Percentiles rank a stretch among this genome's conserved stretches.
These are phyloP conservation scores for Furcasterigmium sp. DNA, from an alignment of 2,329 filamentous ascomycete species.

Conservation along the genomic window DNA sequence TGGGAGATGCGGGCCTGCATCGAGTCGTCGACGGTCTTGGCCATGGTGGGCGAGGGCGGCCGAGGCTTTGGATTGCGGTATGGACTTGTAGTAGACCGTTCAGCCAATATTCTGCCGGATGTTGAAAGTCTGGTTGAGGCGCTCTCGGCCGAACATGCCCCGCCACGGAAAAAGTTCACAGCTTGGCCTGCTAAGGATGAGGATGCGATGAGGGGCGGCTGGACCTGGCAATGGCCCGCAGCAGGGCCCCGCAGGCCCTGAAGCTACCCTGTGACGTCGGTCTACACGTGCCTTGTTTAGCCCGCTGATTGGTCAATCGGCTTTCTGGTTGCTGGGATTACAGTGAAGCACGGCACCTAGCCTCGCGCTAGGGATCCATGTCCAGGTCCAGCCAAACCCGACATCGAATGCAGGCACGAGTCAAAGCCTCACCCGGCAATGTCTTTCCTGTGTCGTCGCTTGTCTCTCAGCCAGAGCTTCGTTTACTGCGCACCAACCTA, in stretches of 20 bases:
- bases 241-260: too few relatives aligned
- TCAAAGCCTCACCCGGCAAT: too few relatives aligned
- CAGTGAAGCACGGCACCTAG: conserved; percentile 4
- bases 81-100: too few relatives aligned
- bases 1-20: conserved; percentile 47
- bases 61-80: neutral
- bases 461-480: too few relatives aligned
- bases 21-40: conserved; percentile 37
- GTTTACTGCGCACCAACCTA: too few relatives aligned
- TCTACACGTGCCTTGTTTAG: conserved; percentile 8
- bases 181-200: too few relatives aligned
- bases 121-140: neutral
- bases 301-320: conserved; percentile 10
- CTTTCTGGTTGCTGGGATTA: conserved; percentile 6
- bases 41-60: conserved; percentile 14
- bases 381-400: too few relatives aligned
- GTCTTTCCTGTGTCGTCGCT: too few relatives aligned
- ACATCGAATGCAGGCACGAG: too few relatives aligned
- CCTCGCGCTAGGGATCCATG: neutral
- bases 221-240: too few relatives aligned
- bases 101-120: too few relatives aligned
- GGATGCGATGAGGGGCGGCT: too few relatives aligned
- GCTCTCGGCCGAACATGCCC: conserved; percentile 3
- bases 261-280: conserved; percentile 7
- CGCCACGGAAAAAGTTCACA: neutral